phyloP scores from a whole-genome alignment of 345 rosid species.

The Eucalyptus virginea region DNA sequence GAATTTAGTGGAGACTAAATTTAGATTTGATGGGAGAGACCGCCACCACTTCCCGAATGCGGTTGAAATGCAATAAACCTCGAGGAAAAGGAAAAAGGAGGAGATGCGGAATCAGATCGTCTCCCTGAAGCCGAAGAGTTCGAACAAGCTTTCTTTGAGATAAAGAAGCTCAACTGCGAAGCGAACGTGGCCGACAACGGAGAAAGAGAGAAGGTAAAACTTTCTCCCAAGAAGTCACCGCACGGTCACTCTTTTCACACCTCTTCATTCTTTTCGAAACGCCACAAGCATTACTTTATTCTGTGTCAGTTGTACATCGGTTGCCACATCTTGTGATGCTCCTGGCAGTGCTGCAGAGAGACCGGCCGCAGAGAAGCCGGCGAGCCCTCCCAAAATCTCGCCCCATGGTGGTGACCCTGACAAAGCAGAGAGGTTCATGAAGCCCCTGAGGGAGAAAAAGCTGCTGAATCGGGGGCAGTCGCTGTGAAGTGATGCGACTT shows the following conservation, averaged over 20 bases:
- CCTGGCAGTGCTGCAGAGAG: background rate
- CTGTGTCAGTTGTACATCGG: constrained; percentile 36
- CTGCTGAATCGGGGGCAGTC: constrained; percentile 8
- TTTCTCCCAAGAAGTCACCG: background rate
- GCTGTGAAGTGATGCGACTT: background rate
- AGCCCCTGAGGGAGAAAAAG: constrained; percentile 13
- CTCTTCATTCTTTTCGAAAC: background rate
- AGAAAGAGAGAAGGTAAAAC: constrained; percentile 71
- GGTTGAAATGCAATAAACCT: constrained; percentile 73
- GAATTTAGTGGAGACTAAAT: too few relatives aligned
- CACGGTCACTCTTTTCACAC: background rate
- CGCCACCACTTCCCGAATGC: background rate
- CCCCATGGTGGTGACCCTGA: constrained; percentile 5
- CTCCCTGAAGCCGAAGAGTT: constrained; percentile 65
- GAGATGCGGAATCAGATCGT: constrained; percentile 80
- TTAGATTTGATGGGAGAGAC: accelerated
- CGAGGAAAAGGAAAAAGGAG: constrained; percentile 83
- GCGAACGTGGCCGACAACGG: constrained; percentile 65
- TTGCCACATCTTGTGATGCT: background rate
- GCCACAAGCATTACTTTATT: background rate
- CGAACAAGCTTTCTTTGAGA: constrained; percentile 62
- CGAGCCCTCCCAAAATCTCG: constrained; percentile 17
- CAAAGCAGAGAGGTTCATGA: constrained; percentile 3
- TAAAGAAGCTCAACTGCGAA: constrained; percentile 37
- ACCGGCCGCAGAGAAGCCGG: background rate